Conservation (phyloP, 495 filamentous ascomycete genomes). For the Hypoxylon perforatum region DNA sequence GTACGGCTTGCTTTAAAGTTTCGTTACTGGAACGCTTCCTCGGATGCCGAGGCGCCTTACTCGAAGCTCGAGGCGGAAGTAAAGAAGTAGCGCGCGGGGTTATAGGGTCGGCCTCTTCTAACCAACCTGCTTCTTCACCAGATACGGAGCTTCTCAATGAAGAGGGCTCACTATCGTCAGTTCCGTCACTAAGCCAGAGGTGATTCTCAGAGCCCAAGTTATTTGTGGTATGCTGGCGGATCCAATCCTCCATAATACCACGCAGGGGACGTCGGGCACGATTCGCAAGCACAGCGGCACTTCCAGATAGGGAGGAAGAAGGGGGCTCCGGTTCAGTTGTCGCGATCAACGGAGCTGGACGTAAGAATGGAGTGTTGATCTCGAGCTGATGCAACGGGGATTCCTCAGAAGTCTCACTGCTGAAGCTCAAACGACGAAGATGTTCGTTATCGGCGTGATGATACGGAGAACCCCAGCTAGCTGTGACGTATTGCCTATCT, state of each 20-base stretch:
- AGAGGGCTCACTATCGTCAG: conserved; percentile 71
- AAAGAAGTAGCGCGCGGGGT: conserved; percentile 57
- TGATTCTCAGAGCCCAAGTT: conserved; percentile 70
- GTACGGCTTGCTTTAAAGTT: conserved; percentile 70
- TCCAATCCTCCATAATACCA: conserved; percentile 82
- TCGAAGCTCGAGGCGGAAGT: conserved; percentile 43
- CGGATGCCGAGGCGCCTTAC: conserved; percentile 54
- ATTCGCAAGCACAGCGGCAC: conserved; percentile 65
- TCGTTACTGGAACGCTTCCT: conserved; percentile 68
- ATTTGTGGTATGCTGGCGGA: conserved; percentile 75
- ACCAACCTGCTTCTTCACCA: conserved; percentile 57
- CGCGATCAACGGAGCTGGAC: conserved; percentile 55
- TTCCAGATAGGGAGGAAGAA: conserved; percentile 59
- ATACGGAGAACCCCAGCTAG: conserved; percentile 81
- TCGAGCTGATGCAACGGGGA: conserved; percentile 63
- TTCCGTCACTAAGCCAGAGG: conserved; percentile 81
- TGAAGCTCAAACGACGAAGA: conserved; percentile 60
- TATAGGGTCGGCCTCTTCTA: conserved; percentile 49
- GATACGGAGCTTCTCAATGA: conserved; percentile 68
- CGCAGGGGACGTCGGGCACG: conserved; percentile 63
- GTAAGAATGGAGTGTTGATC: conserved; percentile 64
- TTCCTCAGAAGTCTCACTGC: conserved; percentile 64
- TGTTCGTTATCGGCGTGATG: conserved; percentile 59
- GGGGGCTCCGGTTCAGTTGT: conserved; percentile 50
- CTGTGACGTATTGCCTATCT: conserved; percentile 64